Evolutionary conservation across 2,329 filamentous ascomycete species (phyloP).

Genomic region (Simplicillium sp.): DNA sequence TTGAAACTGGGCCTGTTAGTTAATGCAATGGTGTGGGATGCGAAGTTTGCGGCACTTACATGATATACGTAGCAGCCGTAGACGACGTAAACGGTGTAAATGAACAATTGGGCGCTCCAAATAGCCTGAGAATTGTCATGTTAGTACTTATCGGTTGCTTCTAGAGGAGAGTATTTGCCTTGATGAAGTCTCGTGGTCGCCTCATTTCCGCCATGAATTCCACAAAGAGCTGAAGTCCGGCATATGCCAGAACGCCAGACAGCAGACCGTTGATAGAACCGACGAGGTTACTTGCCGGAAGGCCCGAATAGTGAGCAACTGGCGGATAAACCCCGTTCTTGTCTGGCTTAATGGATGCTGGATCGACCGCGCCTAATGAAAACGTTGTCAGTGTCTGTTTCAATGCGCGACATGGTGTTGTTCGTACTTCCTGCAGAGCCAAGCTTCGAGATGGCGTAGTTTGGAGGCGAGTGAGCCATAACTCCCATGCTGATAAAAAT

Average conservation of each 20-base stretch:
- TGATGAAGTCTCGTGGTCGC: constrained; percentile 32
- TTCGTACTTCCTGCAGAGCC: constrained; percentile 15
- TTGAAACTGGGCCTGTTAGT: constrained; percentile 20
- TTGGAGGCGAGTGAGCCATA: constrained; percentile 36
- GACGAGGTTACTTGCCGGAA: constrained; percentile 24
- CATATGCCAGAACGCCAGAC: constrained; percentile 43
- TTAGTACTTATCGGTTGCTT: background rate
- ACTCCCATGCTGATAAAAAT: constrained; percentile 48
- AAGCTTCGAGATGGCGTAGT: constrained; percentile 26
- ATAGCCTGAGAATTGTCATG: constrained; percentile 7
- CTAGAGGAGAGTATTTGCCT: constrained; percentile 16
- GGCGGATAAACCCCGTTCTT: constrained; percentile 25
- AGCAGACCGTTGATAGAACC: constrained; percentile 13
- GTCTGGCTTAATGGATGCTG: constrained; percentile 15
- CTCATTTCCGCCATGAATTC: constrained; percentile 46
- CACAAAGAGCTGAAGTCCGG: constrained; percentile 48
- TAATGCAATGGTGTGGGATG: background rate
- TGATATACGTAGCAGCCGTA: constrained; percentile 25
- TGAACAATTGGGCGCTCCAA: constrained; percentile 29
- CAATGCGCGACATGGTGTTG: background rate
- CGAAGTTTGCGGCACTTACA: constrained; percentile 8
- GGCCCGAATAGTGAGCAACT: constrained; percentile 27
- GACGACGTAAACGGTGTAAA: constrained; percentile 30
- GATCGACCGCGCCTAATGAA: constrained; percentile 11
- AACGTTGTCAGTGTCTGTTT: background rate